These are phyloP conservation scores for Sodiomyces alkalinus DNA, from an alignment of 2,329 filamentous ascomycete species.

Conservation along the genomic window DNA sequence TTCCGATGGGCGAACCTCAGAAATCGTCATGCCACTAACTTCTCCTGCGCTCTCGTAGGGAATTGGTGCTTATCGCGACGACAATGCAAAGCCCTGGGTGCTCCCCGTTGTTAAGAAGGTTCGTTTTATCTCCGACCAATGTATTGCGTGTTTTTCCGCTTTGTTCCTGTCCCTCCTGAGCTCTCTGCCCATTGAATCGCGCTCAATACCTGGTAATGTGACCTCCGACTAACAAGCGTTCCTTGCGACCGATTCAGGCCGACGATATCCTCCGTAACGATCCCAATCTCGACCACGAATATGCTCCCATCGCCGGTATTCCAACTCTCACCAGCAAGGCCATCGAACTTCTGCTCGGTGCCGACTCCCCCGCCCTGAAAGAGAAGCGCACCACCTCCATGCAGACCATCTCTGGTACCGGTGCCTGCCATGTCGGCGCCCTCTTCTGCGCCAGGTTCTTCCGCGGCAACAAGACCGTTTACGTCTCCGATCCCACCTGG, in stretches of 20 bases:
- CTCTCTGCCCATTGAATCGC: background rate
- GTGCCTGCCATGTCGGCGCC: conserved; percentile 82
- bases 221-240: conserved; percentile 7
- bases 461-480: conserved; percentile 57
- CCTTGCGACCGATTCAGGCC: conserved; percentile 45
- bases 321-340: conserved; percentile 76
- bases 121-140: conserved; percentile 12
- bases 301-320: conserved; percentile 88
- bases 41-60: conserved; percentile 23
- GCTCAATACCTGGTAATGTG: conserved; percentile 5
- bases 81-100: conserved; percentile 95
- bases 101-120: conserved; percentile 95
- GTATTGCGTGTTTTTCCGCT: background rate
- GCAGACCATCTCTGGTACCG: conserved; percentile 95
- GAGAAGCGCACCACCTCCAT: conserved; percentile 71
- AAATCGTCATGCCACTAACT: conserved; percentile 4
- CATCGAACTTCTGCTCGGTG: conserved; percentile 76
- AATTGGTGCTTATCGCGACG: conserved; percentile 86
- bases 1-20: conserved; percentile 2
- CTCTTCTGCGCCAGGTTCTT: conserved; percentile 93
- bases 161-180: background rate
- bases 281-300: conserved; percentile 91
- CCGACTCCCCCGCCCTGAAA: conserved; percentile 62
- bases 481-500: conserved; percentile 93
- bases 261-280: conserved; percentile 80